Conservation (phyloP, 2,329 filamentous ascomycete genomes). For the Microdochium paspali region DNA sequence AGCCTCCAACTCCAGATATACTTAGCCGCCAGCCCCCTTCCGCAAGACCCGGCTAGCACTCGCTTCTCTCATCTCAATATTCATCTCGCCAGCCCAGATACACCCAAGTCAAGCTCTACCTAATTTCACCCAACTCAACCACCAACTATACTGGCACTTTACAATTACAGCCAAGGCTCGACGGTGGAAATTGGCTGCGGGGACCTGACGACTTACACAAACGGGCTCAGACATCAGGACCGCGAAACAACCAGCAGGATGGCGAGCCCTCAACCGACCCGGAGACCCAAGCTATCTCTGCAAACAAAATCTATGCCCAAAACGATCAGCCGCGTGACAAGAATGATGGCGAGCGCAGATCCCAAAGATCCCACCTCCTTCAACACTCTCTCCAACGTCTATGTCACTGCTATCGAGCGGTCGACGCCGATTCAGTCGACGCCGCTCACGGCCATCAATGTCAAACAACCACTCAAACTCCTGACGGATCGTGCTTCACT, state of each 20-base stretch:
- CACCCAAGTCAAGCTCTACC: too few relatives aligned
- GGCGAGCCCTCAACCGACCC: constrained; percentile 25
- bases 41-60: neutral
- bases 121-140: neutral
- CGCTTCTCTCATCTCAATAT: neutral
- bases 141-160: too few relatives aligned
- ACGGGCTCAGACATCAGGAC: neutral
- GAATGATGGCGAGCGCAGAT: constrained; percentile 36
- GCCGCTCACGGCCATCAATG: constrained; percentile 40
- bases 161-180: too few relatives aligned
- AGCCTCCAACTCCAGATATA: neutral
- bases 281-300: constrained; percentile 47
- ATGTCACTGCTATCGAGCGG: constrained; percentile 52
- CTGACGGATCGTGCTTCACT: constrained; percentile 23
- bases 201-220: neutral
- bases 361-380: constrained; percentile 53
- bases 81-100: neutral
- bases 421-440: constrained; percentile 38
- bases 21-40: neutral
- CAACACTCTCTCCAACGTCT: constrained; percentile 58
- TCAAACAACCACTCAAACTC: constrained; percentile 25
- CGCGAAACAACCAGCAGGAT: constrained; percentile 18
- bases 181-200: too few relatives aligned
- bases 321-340: constrained; percentile 26
- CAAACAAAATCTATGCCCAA: constrained; percentile 38